Conservation (phyloP, 202 grass and related monocot species). For the Elaeis oleifera region DNA sequence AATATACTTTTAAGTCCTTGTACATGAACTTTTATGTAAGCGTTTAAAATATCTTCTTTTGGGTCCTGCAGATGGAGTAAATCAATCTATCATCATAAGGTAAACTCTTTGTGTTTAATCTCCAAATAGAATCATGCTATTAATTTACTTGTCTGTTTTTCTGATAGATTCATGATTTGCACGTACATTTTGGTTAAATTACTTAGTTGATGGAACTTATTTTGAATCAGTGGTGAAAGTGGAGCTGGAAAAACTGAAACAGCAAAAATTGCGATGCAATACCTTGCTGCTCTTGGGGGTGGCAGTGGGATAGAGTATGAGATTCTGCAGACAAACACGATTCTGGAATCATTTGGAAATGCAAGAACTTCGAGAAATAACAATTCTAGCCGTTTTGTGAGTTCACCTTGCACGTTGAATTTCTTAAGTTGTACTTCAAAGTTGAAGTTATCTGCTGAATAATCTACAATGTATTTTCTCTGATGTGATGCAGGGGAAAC, state of each 20-base stretch:
- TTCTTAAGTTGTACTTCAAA: too few relatives aligned
- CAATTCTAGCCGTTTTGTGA: conserved; percentile 97
- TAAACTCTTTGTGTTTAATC: conserved; percentile 9
- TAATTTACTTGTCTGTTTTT: too few relatives aligned
- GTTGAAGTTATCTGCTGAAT: too few relatives aligned
- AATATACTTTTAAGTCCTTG: too few relatives aligned
- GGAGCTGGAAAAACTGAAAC: conserved; percentile 98
- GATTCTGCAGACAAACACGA: conserved; percentile 76
- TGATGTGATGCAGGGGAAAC: conserved; percentile 57
- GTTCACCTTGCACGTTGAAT: conserved; percentile 13
- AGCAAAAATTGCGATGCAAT: conserved; percentile 98
- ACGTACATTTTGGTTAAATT: too few relatives aligned
- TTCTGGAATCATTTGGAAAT: conserved; percentile 96
- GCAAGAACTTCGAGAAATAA: conserved; percentile 89
- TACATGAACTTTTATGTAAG: too few relatives aligned
- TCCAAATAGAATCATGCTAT: too few relatives aligned
- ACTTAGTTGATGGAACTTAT: background rate
- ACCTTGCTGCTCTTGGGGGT: conserved; percentile 71
- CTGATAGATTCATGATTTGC: too few relatives aligned
- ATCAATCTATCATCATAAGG: conserved; percentile 99
- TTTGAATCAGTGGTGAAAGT: conserved; percentile 71
- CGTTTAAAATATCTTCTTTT: too few relatives aligned
- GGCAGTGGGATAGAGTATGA: conserved; percentile 73
- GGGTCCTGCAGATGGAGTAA: conserved; percentile 60
- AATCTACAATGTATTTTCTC: background rate